phyloP scores from a whole-genome alignment of 805 yeast species.

The Candida insectorum region DNA sequence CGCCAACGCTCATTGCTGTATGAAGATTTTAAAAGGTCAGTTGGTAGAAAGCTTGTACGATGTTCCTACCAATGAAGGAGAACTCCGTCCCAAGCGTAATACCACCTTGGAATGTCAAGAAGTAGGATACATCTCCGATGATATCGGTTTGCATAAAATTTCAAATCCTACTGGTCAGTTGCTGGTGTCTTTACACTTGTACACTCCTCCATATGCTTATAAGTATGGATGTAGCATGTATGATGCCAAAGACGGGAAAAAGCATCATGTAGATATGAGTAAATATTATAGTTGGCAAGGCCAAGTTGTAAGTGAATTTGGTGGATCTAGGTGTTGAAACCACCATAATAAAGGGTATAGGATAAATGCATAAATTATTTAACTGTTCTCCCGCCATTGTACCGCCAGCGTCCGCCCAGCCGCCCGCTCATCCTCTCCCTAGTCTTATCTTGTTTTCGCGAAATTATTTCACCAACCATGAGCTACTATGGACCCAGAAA shows the following conservation, averaged over 20 bases:
- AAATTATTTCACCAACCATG: background rate
- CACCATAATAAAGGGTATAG: too few relatives aligned
- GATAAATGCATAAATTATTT: too few relatives aligned
- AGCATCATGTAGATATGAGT: conserved; percentile 55
- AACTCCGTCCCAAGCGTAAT: conserved; percentile 21
- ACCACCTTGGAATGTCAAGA: conserved; percentile 34
- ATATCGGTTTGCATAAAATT: conserved; percentile 64
- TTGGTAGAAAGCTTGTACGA: conserved; percentile 57
- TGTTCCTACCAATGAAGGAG: conserved; percentile 35
- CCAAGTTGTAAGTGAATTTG: conserved; percentile 6
- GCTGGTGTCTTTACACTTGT: conserved; percentile 66
- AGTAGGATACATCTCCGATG: conserved; percentile 65
- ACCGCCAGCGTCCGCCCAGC: background rate
- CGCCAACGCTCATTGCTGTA: conserved; percentile 72
- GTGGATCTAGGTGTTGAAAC: conserved; percentile 4
- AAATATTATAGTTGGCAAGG: conserved; percentile 65
- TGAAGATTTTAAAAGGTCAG: conserved; percentile 62
- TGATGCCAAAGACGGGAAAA: conserved; percentile 47
- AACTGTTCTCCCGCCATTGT: too few relatives aligned
- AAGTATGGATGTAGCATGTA: conserved; percentile 52
- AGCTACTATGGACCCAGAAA: conserved; percentile 29
- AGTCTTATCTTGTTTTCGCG: background rate
- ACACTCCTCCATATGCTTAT: conserved; percentile 75
- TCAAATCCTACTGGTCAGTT: conserved; percentile 41
- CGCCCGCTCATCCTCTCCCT: background rate